Evolutionary conservation across 345 rosid genomes (phyloP), one percentile per base, ranked within the genome.

Genomic region (Trapa incisa): DNA sequence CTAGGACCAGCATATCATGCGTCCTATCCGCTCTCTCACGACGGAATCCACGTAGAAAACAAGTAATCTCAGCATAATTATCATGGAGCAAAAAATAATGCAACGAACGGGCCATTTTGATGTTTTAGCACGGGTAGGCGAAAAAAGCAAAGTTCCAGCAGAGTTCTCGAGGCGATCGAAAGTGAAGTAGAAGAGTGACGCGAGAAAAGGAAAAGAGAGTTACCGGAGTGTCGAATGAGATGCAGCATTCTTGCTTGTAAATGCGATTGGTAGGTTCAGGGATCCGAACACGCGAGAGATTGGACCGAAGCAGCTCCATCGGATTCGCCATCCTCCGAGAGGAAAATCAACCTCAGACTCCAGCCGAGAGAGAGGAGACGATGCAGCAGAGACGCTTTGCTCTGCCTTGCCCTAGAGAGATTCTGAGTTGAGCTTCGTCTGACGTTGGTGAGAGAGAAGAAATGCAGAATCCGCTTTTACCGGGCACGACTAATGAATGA

Each of bases 191-290:
- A 69, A 6, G 47, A 47, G 6, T 47, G 11, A 13, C 36, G 38
- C 41, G 35, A 17, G 29, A 53, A 37, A n/a, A 63, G 36, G 50
- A 50, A 4, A 41, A 45, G 43, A 37, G 66, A 3, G 35, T 37
- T 81, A 95, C 97, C 84, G 92, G 96, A 76, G 96, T 77, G 61
- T 87, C 99, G 79, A 89, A 95, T 72, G 97, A 85, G 86, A 91
- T 64, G 83, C 97, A 87, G 79, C 99, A 95, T 81, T 95, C 97
- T 14, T 89, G 90, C 77, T 95, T 95, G 88, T 86, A 95, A 86
- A 89, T 82, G 72, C 97, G 99, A 67, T 87, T 89, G 57, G 99
- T 91, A 2, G 97, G 99, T 74, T 95, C 99, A 6, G 97, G 97
- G 77, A 95, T 89, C 88, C 97, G 97, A 70, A 95, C 99, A 71